A percentile compares a stretch with the other conserved stretches of the same genome.
Conservation (phyloP, 2,329 filamentous ascomycete species). For the Colletotrichum sp. region DNA sequence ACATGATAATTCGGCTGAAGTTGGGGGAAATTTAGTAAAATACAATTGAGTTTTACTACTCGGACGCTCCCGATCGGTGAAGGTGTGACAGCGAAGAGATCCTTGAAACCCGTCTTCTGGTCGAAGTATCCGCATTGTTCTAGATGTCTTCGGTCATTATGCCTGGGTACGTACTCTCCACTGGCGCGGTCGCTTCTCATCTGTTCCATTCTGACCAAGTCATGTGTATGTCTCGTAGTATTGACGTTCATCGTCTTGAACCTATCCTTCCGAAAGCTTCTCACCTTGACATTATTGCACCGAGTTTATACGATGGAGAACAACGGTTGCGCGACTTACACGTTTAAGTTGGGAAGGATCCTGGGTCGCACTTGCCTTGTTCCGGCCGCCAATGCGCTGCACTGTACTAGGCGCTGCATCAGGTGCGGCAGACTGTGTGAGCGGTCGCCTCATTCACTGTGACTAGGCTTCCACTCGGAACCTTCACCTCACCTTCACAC, state of each 20-base stretch:
- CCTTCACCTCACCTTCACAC: not conserved
- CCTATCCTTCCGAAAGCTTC: not conserved
- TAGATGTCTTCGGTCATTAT: not conserved
- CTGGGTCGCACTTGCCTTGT: not conserved
- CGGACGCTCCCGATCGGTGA: not conserved
- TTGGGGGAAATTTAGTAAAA: not conserved
- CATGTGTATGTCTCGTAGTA: not conserved
- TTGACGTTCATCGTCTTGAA: not conserved
- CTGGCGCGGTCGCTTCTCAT: not conserved
- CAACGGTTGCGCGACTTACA: not conserved
- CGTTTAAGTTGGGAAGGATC: not conserved
- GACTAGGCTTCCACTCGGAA: not conserved
- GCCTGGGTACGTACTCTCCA: not conserved
- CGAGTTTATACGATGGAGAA: not conserved
- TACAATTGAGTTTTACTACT: not conserved
- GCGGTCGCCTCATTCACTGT: not conserved
- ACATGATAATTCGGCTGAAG: conserved; percentile 8
- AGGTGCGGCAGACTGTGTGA: not conserved
- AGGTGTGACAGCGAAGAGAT: not conserved
- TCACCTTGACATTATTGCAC: not conserved
- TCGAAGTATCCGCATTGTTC: not conserved
- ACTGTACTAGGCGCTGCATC: not conserved
- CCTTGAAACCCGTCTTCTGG: not conserved
- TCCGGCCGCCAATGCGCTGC: not conserved
- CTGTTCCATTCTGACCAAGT: not conserved